A percentile compares a stretch with the other conserved stretches of the same genome.
Conservation (phyloP, 2,329 filamentous ascomycete species). For the Nigrospora osmanthi region DNA sequence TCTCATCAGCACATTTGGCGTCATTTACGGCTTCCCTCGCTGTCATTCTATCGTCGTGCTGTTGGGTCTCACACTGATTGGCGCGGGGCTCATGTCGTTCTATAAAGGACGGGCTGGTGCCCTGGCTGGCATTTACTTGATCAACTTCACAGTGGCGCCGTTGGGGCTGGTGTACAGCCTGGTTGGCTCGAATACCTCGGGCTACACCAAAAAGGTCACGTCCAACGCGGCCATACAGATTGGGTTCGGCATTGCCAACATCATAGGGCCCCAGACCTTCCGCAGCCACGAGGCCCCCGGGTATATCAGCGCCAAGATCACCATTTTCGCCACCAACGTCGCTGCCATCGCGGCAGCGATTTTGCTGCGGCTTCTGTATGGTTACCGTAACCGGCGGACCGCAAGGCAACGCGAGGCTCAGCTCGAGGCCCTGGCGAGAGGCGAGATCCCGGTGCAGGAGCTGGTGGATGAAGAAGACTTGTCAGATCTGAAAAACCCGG, state of each 20-base stretch:
- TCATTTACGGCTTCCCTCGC: constrained; percentile 5
- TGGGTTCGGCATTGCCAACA: constrained; percentile 39
- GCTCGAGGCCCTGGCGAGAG: constrained; percentile 5
- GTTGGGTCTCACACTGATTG: constrained; percentile 25
- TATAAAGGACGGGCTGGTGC: constrained; percentile 15
- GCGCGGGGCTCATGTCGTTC: constrained; percentile 28
- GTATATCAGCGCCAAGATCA: constrained; percentile 45
- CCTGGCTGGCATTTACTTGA: constrained; percentile 29
- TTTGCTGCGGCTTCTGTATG: constrained; percentile 15
- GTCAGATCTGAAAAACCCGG: constrained; percentile 7
- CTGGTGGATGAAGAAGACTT: constrained; percentile 5
- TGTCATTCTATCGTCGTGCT: constrained; percentile 12
- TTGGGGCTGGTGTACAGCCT: constrained; percentile 28
- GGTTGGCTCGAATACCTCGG: constrained; percentile 11
- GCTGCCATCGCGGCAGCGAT: background rate
- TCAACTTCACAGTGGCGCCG: constrained; percentile 26
- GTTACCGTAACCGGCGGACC: constrained; percentile 8
- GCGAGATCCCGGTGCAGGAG: constrained; percentile 1
- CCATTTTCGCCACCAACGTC: constrained; percentile 38
- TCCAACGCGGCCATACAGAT: constrained; percentile 25
- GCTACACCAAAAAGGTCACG: constrained; percentile 27
- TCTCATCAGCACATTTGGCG: constrained; percentile 3
- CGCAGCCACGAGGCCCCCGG: constrained; percentile 41
- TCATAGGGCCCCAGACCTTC: constrained; percentile 36
- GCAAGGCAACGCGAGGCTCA: constrained; percentile 3